These are phyloP conservation scores for Yamadazyma sp. DNA, from an alignment of 1,139 yeast species.

Conservation along the genomic window DNA sequence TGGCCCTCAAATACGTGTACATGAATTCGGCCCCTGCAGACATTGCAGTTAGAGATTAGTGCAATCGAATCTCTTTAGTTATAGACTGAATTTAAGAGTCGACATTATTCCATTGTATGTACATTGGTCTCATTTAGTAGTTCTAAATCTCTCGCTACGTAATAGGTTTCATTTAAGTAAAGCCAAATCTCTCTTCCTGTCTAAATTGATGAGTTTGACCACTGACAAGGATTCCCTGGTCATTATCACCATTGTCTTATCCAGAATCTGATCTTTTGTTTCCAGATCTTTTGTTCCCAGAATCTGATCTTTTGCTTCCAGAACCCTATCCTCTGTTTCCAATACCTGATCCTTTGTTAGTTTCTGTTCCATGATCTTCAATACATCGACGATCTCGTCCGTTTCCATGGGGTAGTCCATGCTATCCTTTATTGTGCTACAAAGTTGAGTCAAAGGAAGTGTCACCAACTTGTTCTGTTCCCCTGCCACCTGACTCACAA, in stretches of 20 bases:
- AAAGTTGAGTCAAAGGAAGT: conserved; percentile 26
- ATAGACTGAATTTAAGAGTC: conserved; percentile 1
- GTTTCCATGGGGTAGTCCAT: conserved; percentile 30
- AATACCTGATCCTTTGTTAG: conserved; percentile 15
- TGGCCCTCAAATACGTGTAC: conserved; percentile 75
- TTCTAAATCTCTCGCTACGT: too few relatives aligned
- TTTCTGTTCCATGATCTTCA: conserved; percentile 19
- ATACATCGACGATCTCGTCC: conserved; percentile 32
- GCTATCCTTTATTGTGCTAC: conserved; percentile 35
- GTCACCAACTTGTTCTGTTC: conserved; percentile 16
- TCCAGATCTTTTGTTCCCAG: too few relatives aligned
- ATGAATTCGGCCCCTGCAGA: conserved; percentile 93
- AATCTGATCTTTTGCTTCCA: conserved; percentile 1
- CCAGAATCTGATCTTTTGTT: conserved; percentile 1
- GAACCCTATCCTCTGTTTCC: too few relatives aligned
- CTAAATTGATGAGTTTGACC: conserved; percentile 25
- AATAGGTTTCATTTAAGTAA: conserved; percentile 12
- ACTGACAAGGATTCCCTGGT: conserved; percentile 27
- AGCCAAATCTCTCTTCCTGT: conserved; percentile 28
- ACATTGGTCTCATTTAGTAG: too few relatives aligned
- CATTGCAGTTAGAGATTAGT: conserved; percentile 59
- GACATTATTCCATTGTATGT: background rate
- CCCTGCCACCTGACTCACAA: conserved; percentile 31
- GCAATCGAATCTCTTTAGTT: background rate
- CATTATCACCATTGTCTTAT: conserved; percentile 14